These are phyloP conservation scores for Uronychia binucleata DNA, from an alignment of 73 alveolate genomes.

Conservation along the genomic window DNA sequence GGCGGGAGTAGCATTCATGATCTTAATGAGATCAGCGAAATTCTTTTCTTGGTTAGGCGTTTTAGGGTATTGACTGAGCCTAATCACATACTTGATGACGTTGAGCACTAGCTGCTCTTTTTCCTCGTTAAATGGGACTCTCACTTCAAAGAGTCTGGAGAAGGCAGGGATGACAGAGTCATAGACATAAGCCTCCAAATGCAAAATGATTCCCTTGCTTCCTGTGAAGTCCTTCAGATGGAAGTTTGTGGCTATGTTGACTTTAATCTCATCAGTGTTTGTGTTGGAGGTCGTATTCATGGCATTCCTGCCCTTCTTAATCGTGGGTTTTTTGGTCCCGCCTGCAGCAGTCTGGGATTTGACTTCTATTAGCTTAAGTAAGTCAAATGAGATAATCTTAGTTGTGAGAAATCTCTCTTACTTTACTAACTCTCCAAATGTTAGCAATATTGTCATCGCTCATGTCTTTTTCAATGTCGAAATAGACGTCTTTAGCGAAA, in stretches of 20 bases:
- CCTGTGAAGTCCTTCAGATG: not conserved
- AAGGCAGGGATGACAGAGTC: not conserved
- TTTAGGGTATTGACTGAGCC: not conserved
- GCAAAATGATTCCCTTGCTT: not conserved
- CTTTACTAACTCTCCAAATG: slow-evolving; percentile 15
- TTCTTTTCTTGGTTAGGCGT: not conserved
- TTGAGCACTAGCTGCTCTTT: not conserved
- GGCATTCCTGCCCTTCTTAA: slow-evolving; percentile 3
- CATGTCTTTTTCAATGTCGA: slow-evolving; percentile 43
- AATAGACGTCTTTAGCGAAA: slow-evolving; percentile 20
- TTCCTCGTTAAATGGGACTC: not conserved
- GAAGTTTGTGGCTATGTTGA: not conserved
- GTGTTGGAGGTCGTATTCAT: not conserved
- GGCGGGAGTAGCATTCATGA: not conserved
- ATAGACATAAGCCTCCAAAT: not conserved
- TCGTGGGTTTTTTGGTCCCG: not conserved
- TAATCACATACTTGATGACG: not conserved
- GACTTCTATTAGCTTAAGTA: slow-evolving; percentile 19
- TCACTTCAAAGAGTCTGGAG: not conserved
- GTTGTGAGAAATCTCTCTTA: not conserved
- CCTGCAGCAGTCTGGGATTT: slow-evolving; percentile 10
- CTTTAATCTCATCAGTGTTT: not conserved
- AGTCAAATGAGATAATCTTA: slow-evolving; percentile 1
- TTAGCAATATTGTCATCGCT: slow-evolving; percentile 25
- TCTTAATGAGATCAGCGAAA: not conserved